These are phyloP conservation scores for Excoecaria agallocha DNA, from an alignment of 345 rosid genomes.

Conservation along the genomic window DNA sequence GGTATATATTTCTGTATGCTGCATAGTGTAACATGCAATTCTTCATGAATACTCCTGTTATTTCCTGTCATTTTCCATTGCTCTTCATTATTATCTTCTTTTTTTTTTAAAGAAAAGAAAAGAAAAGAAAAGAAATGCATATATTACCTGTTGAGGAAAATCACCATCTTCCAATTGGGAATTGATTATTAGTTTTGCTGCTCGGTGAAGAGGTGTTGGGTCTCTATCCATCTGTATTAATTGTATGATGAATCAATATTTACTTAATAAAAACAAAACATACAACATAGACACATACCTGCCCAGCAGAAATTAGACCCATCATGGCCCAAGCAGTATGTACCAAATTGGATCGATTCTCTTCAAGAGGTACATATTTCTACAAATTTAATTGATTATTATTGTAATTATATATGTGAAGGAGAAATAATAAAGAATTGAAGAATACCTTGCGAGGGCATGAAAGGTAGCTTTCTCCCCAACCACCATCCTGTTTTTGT, in stretches of 20 bases:
- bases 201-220: constrained; percentile 38
- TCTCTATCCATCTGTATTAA: constrained; percentile 12
- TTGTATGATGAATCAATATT: background rate
- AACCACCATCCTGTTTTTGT: constrained; percentile 46
- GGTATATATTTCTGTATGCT: constrained; percentile 67
- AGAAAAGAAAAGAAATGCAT: background rate
- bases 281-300: background rate
- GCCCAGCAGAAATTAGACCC: constrained; percentile 9
- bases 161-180: constrained; percentile 45
- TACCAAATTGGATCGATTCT: constrained; percentile 9
- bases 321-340: constrained; percentile 14
- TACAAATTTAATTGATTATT: background rate
- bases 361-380: constrained; percentile 18
- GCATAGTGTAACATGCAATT: constrained; percentile 80
- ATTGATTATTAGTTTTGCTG: constrained; percentile 39
- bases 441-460: constrained; percentile 46
- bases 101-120: too few species aligned
- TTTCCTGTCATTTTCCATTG: constrained; percentile 40
- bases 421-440: background rate
- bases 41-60: constrained; percentile 72
- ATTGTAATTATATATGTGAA: too few species aligned
- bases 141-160: constrained; percentile 41
- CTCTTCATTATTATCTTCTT: too few species aligned
- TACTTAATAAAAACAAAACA: too few species aligned
- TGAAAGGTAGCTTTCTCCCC: constrained; percentile 61